Percentiles rank a stretch among this genome's conserved stretches.
These are phyloP conservation scores for Kingdonia uniflora DNA, from an alignment of 164 flowering plant genomes.

Conservation along the genomic window DNA sequence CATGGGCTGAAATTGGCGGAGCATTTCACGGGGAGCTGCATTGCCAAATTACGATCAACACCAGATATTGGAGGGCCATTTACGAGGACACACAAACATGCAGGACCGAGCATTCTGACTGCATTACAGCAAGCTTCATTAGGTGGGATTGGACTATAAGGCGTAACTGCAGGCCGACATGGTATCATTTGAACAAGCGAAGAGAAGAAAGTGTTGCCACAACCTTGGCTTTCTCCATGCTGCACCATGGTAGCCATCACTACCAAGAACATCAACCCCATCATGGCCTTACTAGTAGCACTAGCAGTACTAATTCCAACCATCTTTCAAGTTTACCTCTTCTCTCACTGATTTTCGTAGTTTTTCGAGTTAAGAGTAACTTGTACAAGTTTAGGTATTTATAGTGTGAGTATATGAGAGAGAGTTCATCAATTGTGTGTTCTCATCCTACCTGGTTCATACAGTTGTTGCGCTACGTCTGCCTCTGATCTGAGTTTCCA, in stretches of 20 bases:
- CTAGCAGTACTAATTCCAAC: neutral
- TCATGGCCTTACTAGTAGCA: constrained; percentile 16
- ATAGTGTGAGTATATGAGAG: no score
- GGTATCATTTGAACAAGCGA: constrained; percentile 76
- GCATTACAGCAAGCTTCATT: constrained; percentile 70
- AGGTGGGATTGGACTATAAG: constrained; percentile 65
- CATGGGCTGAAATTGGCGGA: constrained; percentile 61
- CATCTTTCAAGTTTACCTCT: constrained; percentile 11
- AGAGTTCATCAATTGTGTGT: constrained; percentile 1
- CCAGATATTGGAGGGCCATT: constrained; percentile 88
- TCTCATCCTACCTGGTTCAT: constrained; percentile 10
- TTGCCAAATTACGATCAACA: constrained; percentile 68
- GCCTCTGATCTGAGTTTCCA: neutral
- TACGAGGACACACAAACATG: constrained; percentile 67
- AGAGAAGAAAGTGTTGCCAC: constrained; percentile 66
- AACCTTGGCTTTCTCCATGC: constrained; percentile 26
- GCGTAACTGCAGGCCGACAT: constrained; percentile 73
- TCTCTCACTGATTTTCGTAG: constrained; percentile 6
- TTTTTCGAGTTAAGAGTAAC: neutral
- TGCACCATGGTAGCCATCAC: constrained; percentile 20
- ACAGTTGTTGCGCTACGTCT: constrained; percentile 3
- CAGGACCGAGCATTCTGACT: constrained; percentile 56
- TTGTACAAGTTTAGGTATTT: neutral
- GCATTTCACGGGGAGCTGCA: constrained; percentile 76
- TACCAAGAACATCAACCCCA: constrained; percentile 19